These are phyloP conservation scores for Naganishia sp. DNA, from an alignment of 1,284 basidiomycete genomes.

Conservation along the genomic window DNA sequence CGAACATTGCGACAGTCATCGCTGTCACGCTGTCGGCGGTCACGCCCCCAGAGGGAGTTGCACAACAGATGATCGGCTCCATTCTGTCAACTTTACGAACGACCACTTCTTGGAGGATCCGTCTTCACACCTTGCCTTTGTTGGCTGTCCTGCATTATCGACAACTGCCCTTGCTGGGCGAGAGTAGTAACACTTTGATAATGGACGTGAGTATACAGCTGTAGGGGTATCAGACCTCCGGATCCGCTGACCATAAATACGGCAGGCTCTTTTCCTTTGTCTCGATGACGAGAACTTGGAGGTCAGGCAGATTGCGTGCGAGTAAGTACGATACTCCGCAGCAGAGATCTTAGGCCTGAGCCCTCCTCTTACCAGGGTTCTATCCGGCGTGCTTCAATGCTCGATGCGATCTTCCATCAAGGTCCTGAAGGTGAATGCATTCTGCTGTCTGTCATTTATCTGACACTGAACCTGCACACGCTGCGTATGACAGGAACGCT, in stretches of 20 bases:
- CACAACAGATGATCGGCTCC: slow-evolving; percentile 53
- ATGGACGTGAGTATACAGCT: slow-evolving; percentile 63
- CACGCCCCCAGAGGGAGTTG: slow-evolving; percentile 55
- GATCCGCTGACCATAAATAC: neutral
- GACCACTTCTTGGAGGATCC: slow-evolving; percentile 55
- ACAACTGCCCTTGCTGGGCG: slow-evolving; percentile 74
- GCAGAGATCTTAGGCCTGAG: neutral
- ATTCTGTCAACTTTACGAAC: slow-evolving; percentile 37
- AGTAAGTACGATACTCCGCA: slow-evolving; percentile 47
- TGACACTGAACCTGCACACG: neutral
- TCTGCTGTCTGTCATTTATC: neutral
- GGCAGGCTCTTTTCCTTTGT: slow-evolving; percentile 67
- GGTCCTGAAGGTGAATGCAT: slow-evolving; percentile 67
- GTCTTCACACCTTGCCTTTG: slow-evolving; percentile 57
- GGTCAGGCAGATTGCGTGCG: slow-evolving; percentile 90
- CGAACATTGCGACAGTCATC: slow-evolving; percentile 50
- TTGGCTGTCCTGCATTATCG: slow-evolving; percentile 54
- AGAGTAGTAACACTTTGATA: slow-evolving; percentile 65
- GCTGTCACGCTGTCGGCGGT: slow-evolving; percentile 55
- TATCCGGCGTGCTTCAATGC: slow-evolving; percentile 87
- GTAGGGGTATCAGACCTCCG: slow-evolving; percentile 34
- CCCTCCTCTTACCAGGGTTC: slow-evolving; percentile 55
- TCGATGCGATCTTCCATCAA: slow-evolving; percentile 87
- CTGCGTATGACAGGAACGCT: slow-evolving; percentile 66
- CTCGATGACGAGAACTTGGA: slow-evolving; percentile 88